Evolutionary conservation across 306 rosid genomes (phyloP).

Genomic region (Acacia crassicarpa): DNA sequence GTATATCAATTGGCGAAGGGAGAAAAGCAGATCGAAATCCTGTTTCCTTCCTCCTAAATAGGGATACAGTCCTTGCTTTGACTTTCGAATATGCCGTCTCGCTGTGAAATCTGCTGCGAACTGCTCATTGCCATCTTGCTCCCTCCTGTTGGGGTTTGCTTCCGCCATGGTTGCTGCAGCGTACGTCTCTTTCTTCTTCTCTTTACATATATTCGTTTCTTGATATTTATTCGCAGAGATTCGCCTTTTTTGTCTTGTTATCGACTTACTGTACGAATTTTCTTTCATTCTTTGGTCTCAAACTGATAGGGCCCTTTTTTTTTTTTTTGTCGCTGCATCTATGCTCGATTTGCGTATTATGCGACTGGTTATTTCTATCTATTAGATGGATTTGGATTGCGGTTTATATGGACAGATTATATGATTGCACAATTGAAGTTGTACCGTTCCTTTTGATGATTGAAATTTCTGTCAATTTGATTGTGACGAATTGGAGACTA

Average conservation of each 20-base stretch:
- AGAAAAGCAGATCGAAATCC: neutral
- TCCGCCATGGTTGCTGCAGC: conserved; percentile 63
- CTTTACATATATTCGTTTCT: neutral
- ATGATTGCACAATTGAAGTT: neutral
- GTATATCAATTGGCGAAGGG: neutral
- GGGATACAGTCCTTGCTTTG: neutral
- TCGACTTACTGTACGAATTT: neutral
- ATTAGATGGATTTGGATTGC: neutral
- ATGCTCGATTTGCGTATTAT: neutral
- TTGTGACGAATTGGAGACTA: neutral
- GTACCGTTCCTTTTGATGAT: neutral
- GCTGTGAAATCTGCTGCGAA: conserved; percentile 52
- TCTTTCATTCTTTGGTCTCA: neutral
- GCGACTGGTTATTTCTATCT: neutral
- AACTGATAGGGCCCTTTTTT: neutral
- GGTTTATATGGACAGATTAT: neutral
- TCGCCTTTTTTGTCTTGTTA: neutral
- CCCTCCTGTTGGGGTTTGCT: conserved; percentile 59
- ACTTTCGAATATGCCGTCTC: conserved; percentile 35
- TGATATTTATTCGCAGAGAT: neutral
- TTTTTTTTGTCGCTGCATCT: neutral
- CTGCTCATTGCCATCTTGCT: conserved; percentile 47
- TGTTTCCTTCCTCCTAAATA: neutral
- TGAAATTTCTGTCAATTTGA: neutral
- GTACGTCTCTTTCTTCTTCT: conserved; percentile 33